phyloP scores from a whole-genome alignment of 106 monocot genomes.

The Amphibolis antarctica region DNA sequence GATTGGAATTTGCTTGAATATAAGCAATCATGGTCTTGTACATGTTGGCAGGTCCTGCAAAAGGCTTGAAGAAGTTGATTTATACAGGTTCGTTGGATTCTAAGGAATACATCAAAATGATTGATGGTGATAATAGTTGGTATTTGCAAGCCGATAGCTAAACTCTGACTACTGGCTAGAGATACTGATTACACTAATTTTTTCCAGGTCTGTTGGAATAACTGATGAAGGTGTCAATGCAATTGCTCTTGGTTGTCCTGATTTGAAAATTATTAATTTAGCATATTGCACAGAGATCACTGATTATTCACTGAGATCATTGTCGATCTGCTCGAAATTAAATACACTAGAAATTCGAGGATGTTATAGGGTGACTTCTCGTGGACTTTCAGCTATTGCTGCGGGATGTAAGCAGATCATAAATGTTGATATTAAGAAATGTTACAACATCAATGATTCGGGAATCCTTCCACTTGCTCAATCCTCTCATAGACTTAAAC shows the following conservation, averaged over 20 bases:
- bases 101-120: background rate
- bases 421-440: constrained; percentile 71
- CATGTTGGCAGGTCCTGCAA: constrained; percentile 40
- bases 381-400: constrained; percentile 44
- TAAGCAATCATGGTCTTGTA: constrained; percentile 51
- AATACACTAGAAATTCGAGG: constrained; percentile 66
- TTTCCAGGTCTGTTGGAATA: constrained; percentile 29
- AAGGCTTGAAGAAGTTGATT: constrained; percentile 49
- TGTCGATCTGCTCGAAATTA: constrained; percentile 55
- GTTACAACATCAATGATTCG: constrained; percentile 41
- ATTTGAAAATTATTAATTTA: constrained; percentile 47
- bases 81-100: constrained; percentile 49
- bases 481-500: constrained; percentile 43
- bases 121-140: background rate
- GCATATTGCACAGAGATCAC: constrained; percentile 59
- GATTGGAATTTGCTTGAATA: constrained; percentile 63
- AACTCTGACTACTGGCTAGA: background rate
- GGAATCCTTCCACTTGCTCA: constrained; percentile 56
- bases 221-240: constrained; percentile 45
- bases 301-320: constrained; percentile 34
- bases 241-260: constrained; percentile 43
- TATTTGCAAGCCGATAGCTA: background rate
- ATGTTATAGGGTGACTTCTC: constrained; percentile 43
- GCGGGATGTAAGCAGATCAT: constrained; percentile 38
- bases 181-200: background rate